Evolutionary conservation across 2,329 filamentous ascomycete genomes (phyloP).

Genomic region (Arthrobotrys conoides): DNA sequence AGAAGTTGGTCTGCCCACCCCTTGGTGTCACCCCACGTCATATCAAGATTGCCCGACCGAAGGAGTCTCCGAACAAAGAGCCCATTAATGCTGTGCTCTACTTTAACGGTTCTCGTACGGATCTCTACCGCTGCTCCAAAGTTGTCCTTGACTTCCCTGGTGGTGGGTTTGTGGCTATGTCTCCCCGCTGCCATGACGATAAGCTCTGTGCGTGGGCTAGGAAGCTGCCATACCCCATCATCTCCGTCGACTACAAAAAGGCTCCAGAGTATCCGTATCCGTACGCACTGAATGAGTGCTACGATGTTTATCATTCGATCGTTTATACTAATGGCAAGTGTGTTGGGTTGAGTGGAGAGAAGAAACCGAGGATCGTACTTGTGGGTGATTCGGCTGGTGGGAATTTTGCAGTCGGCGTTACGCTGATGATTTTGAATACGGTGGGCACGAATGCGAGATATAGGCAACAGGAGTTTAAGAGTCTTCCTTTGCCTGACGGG

Average conservation of each 20-base stretch:
- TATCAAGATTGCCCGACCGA: constrained; percentile 85
- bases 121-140: constrained; percentile 81
- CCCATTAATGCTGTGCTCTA: constrained; percentile 91
- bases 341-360: constrained; percentile 79
- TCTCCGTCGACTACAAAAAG: constrained; percentile 92
- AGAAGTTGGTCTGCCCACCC: constrained; percentile 61
- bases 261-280: constrained; percentile 88
- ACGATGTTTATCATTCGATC: constrained; percentile 84
- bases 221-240: constrained; percentile 81
- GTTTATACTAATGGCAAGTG: constrained; percentile 80
- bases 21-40: constrained; percentile 79
- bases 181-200: constrained; percentile 93
- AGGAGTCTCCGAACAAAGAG: constrained; percentile 84
- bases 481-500: constrained; percentile 82
- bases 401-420: constrained; percentile 83
- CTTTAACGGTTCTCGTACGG: constrained; percentile 87
- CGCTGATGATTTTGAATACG: constrained; percentile 86
- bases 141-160: constrained; percentile 91
- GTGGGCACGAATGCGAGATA: constrained; percentile 60
- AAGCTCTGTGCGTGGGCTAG: constrained; percentile 93
- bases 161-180: constrained; percentile 96
- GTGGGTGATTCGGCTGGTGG: constrained; percentile 87
- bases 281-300: constrained; percentile 88
- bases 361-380: constrained; percentile 78
- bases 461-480: constrained; percentile 52